Evolutionary conservation across 495 filamentous ascomycete genomes (phyloP).

Genomic region (Aspergillus heteromorphus): DNA sequence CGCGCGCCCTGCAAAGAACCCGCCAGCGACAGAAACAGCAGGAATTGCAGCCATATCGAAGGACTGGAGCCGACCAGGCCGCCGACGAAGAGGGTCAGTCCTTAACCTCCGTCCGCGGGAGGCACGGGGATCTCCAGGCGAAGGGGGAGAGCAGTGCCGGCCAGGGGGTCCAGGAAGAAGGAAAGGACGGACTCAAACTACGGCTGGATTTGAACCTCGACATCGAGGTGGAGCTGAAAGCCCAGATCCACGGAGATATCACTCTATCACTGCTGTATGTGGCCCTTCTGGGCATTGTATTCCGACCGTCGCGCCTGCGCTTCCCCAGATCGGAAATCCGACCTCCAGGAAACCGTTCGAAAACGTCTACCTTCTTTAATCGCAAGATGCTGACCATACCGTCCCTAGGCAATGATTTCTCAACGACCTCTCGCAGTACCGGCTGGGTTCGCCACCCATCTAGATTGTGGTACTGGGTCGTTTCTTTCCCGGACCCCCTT

Average conservation of each 20-base stretch:
- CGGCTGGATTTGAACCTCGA: constrained; percentile 74
- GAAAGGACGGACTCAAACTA: constrained; percentile 42
- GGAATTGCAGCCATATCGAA: too few species aligned
- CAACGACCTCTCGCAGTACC: too few species aligned
- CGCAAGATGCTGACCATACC: background rate
- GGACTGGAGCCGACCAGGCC: background rate
- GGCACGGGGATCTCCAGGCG: background rate
- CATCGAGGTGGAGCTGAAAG: constrained; percentile 74
- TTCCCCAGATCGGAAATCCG: background rate
- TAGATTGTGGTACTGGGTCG: too few species aligned
- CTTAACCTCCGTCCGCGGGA: background rate
- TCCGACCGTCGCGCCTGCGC: background rate
- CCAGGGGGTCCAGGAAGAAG: background rate
- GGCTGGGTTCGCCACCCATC: too few species aligned
- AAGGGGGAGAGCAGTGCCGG: background rate
- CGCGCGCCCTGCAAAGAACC: background rate
- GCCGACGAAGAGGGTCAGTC: background rate
- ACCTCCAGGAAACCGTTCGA: background rate
- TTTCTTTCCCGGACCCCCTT: too few species aligned
- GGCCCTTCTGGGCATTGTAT: background rate
- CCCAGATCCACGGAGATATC: constrained; percentile 75
- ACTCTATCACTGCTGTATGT: constrained; percentile 65
- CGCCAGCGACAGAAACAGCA: too few species aligned
- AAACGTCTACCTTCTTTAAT: background rate
- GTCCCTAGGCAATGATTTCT: too few species aligned